These are phyloP conservation scores for Ceratobasidium sp. DNA, from an alignment of 1,284 basidiomycete species.

Conservation along the genomic window DNA sequence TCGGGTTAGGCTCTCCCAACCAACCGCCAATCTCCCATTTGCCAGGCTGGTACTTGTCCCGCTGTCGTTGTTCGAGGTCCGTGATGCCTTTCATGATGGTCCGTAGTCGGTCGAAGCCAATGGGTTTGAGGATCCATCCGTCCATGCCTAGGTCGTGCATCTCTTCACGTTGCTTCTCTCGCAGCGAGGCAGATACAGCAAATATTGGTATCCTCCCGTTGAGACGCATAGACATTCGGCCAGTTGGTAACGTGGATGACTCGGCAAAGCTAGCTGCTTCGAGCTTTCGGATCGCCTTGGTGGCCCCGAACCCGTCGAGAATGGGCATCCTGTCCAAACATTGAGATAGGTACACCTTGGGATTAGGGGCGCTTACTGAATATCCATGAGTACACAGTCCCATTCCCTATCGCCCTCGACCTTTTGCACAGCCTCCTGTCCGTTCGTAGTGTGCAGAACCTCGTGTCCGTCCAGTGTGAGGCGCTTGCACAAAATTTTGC, in stretches of 20 bases:
- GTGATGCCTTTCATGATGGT: slow-evolving; percentile 65
- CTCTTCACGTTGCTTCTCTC: slow-evolving; percentile 66
- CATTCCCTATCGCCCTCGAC: slow-evolving; percentile 67
- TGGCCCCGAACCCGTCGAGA: slow-evolving; percentile 77
- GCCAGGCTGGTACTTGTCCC: slow-evolving; percentile 65
- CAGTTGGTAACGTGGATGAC: slow-evolving; percentile 25
- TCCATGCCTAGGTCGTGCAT: slow-evolving; percentile 72
- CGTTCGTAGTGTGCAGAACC: slow-evolving; percentile 74
- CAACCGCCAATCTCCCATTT: slow-evolving; percentile 79
- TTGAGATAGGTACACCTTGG: neutral
- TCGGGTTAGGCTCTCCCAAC: slow-evolving; percentile 49
- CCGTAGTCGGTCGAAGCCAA: slow-evolving; percentile 76
- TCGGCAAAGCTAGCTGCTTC: slow-evolving; percentile 50
- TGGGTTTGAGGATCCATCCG: slow-evolving; percentile 87
- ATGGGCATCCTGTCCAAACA: slow-evolving; percentile 74
- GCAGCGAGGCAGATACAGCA: slow-evolving; percentile 80
- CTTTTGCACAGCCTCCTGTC: slow-evolving; percentile 75
- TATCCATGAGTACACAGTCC: slow-evolving; percentile 84
- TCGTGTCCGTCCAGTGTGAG: slow-evolving; percentile 70
- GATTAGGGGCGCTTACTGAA: slow-evolving; percentile 62
- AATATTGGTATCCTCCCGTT: slow-evolving; percentile 82
- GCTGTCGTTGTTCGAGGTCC: slow-evolving; percentile 59
- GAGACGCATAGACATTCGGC: slow-evolving; percentile 56
- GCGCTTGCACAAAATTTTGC: slow-evolving; percentile 73
- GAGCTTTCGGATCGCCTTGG: slow-evolving; percentile 68